Percentiles rank a stretch among this genome's conserved stretches.
Conservation (phyloP, 2,329 filamentous ascomycete genomes). For the Hymenoscyphus salicellus region DNA sequence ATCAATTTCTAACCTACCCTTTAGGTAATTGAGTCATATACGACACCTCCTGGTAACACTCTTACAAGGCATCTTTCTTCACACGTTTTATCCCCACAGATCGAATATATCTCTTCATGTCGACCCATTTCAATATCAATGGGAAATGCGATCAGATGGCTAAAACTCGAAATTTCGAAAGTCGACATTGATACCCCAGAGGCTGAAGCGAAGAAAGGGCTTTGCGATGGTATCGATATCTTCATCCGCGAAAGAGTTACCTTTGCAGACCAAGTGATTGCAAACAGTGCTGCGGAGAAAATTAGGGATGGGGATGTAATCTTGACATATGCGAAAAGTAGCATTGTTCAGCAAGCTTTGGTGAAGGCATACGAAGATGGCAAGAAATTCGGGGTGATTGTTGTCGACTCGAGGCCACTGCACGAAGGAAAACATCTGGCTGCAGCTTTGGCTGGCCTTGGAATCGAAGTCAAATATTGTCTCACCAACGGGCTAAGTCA, state of each 20-base stretch:
- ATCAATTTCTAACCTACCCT: slow-evolving; percentile 11
- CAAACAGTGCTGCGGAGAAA: slow-evolving; percentile 68
- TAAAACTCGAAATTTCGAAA: slow-evolving; percentile 89
- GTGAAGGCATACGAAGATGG: slow-evolving; percentile 67
- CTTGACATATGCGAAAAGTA: slow-evolving; percentile 82
- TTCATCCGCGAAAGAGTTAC: slow-evolving; percentile 90
- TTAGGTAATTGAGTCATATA: slow-evolving; percentile 89
- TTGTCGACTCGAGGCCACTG: slow-evolving; percentile 73
- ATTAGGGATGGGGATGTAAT: slow-evolving; percentile 79
- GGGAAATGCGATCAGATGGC: slow-evolving; percentile 92
- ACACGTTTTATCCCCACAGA: slow-evolving; percentile 88
- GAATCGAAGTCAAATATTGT: slow-evolving; percentile 76
- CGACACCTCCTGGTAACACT: slow-evolving; percentile 78
- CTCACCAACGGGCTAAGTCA: slow-evolving; percentile 75
- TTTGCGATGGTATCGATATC: slow-evolving; percentile 78
- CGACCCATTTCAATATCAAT: slow-evolving; percentile 95
- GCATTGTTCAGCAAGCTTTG: slow-evolving; percentile 79
- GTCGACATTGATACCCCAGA: slow-evolving; percentile 85
- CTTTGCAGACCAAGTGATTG: slow-evolving; percentile 82
- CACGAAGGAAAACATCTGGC: slow-evolving; percentile 72
- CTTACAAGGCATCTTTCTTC: slow-evolving; percentile 88
- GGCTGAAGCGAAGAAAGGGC: slow-evolving; percentile 71
- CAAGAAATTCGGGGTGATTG: slow-evolving; percentile 75
- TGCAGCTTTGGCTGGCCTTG: slow-evolving; percentile 62
- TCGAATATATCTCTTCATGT: slow-evolving; percentile 89